phyloP scores from a whole-genome alignment of 2,329 filamentous ascomycete species.

The Myriosclerotinia curreyana region DNA sequence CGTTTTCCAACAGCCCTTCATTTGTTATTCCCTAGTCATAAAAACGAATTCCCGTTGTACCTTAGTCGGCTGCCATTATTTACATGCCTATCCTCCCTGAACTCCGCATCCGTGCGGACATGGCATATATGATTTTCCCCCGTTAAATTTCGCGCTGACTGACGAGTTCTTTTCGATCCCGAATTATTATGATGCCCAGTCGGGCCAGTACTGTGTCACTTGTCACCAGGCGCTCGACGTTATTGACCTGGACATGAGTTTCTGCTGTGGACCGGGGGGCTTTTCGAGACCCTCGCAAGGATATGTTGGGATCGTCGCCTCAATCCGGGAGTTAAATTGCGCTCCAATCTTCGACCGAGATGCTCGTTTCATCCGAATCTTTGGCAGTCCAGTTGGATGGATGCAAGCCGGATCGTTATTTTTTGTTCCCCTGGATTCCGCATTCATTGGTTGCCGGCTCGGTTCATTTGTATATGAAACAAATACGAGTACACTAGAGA shows the following conservation, averaged over 20 bases:
- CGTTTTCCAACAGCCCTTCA: not conserved
- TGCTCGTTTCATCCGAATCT: constrained; percentile 10
- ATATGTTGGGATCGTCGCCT: constrained; percentile 15
- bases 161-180: constrained; percentile 2
- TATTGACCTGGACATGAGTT: constrained; percentile 4
- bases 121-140: not conserved
- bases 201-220: not conserved
- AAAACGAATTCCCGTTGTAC: not conserved
- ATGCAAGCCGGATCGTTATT: not conserved
- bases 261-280: not conserved
- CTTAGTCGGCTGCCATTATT: not conserved
- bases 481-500: not conserved
- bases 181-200: constrained; percentile 4
- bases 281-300: constrained; percentile 13
- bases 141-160: constrained; percentile 6
- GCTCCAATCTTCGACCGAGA: not conserved
- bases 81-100: constrained; percentile 1
- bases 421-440: not conserved
- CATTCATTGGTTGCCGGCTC: too few species aligned
- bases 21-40: not conserved
- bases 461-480: not conserved
- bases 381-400: too few species aligned
- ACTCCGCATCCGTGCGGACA: not conserved
- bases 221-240: constrained; percentile 13
- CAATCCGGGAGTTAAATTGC: constrained; percentile 15